phyloP scores from a whole-genome alignment of 257 asterid genomes.

The Nicotiana sylvestris region DNA sequence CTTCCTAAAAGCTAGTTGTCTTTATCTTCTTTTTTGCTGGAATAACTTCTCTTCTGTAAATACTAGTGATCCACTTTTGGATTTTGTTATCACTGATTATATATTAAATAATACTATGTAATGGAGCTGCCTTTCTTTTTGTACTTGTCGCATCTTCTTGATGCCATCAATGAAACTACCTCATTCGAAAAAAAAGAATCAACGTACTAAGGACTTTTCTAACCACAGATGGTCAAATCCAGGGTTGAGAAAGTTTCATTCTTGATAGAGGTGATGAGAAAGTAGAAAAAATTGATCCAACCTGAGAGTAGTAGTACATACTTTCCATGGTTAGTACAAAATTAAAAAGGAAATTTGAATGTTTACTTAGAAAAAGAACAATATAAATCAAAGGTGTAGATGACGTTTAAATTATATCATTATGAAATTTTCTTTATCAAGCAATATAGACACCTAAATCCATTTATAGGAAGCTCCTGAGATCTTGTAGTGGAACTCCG shows the following conservation, averaged over 20 bases:
- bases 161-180: no score
- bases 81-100: background rate
- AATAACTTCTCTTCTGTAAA: no score
- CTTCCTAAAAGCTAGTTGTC: no score
- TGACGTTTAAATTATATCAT: background rate
- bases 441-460: background rate
- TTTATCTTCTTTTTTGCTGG: no score
- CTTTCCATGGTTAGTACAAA: background rate
- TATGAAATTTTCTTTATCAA: background rate
- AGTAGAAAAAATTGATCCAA: background rate
- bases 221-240: background rate
- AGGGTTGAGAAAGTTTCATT: background rate
- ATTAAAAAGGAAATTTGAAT: background rate
- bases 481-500: constrained; percentile 3
- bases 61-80: background rate
- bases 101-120: no score
- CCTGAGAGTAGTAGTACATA: background rate
- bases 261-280: background rate
- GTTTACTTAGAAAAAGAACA: background rate
- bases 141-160: no score
- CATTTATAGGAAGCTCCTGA: background rate
- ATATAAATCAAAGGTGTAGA: background rate
- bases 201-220: background rate
- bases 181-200: background rate
- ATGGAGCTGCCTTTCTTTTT: no score